Evolutionary conservation across 2,329 filamentous ascomycete genomes (phyloP).

Genomic region (Sclerotinia spermophila): DNA sequence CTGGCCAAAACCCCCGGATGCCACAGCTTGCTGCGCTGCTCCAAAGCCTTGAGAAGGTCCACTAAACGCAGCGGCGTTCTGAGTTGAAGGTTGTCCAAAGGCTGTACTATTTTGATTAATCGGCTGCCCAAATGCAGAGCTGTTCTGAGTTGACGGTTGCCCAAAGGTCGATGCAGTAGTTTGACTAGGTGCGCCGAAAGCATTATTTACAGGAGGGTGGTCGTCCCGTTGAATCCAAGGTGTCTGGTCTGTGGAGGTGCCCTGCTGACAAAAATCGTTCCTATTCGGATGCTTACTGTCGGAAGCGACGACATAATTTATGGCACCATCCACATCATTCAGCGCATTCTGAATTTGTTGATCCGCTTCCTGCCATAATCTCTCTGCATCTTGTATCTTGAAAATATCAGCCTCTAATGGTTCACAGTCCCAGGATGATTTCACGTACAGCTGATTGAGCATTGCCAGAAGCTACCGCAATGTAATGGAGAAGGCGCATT

Average conservation of each 20-base stretch:
- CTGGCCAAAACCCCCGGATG: constrained; percentile 40
- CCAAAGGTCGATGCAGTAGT: constrained; percentile 37
- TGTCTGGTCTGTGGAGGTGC: constrained; percentile 12
- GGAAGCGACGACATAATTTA: constrained; percentile 63
- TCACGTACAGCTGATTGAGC: constrained; percentile 43
- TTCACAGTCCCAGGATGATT: background rate
- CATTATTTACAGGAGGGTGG: constrained; percentile 36
- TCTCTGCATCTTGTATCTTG: constrained; percentile 58
- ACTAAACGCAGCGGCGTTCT: constrained; percentile 33
- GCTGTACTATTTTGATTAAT: constrained; percentile 30
- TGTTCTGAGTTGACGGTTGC: constrained; percentile 28
- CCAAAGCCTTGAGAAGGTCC: constrained; percentile 18
- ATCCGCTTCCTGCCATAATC: constrained; percentile 60
- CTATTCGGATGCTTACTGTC: constrained; percentile 73
- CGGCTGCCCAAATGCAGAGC: constrained; percentile 16
- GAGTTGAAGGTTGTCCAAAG: constrained; percentile 41
- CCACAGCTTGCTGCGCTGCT: constrained; percentile 25
- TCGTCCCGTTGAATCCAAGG: constrained; percentile 28
- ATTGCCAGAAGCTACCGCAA: constrained; percentile 59
- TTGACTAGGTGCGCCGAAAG: constrained; percentile 22
- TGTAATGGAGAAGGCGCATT: constrained; percentile 74
- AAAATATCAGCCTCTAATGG: constrained; percentile 16
- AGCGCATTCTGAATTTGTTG: constrained; percentile 70
- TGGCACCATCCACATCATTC: constrained; percentile 66
- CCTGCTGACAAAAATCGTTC: constrained; percentile 55